phyloP scores from a whole-genome alignment of 768 basidiomycete genomes.

The Tulasnella calospora region DNA sequence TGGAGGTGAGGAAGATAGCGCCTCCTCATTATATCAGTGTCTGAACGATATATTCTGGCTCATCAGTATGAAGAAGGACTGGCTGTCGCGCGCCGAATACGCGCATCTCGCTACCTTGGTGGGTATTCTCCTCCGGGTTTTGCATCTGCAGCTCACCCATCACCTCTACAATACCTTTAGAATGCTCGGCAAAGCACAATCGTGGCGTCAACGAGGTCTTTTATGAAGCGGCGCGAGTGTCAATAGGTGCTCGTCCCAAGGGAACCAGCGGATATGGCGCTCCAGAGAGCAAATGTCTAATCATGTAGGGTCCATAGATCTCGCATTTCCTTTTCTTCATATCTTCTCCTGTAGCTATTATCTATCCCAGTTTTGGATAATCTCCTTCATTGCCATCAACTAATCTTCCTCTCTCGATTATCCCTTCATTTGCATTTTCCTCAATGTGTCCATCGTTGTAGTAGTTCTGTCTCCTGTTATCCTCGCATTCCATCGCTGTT shows the following conservation, averaged over 20 bases:
- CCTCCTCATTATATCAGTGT: not conserved
- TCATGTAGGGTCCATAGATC: slow-evolving; percentile 7
- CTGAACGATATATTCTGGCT: not conserved
- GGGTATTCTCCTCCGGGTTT: slow-evolving; percentile 32
- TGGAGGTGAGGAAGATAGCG: slow-evolving; percentile 42
- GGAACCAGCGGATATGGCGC: slow-evolving; percentile 44
- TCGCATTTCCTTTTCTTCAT: slow-evolving; percentile 6
- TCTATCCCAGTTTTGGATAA: not conserved
- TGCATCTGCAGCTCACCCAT: not conserved
- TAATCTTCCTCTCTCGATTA: slow-evolving; percentile 9
- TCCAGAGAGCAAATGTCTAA: slow-evolving; percentile 16
- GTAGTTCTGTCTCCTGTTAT: not conserved
- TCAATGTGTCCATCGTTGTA: not conserved
- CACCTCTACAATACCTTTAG: slow-evolving; percentile 41
- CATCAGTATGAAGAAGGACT: slow-evolving; percentile 79
- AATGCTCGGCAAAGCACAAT: slow-evolving; percentile 97
- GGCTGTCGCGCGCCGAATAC: slow-evolving; percentile 81
- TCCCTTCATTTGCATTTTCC: slow-evolving; percentile 5
- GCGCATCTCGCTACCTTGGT: slow-evolving; percentile 91
- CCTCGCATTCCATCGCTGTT: not conserved
- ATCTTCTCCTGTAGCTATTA: slow-evolving; percentile 4
- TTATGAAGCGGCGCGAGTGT: slow-evolving; percentile 83
- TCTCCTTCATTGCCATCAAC: not conserved
- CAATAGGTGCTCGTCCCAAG: slow-evolving; percentile 67
- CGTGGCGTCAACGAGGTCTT: slow-evolving; percentile 92